Conservation (phyloP, 2,329 filamentous ascomycete species). For the Colletotrichum sp. region DNA sequence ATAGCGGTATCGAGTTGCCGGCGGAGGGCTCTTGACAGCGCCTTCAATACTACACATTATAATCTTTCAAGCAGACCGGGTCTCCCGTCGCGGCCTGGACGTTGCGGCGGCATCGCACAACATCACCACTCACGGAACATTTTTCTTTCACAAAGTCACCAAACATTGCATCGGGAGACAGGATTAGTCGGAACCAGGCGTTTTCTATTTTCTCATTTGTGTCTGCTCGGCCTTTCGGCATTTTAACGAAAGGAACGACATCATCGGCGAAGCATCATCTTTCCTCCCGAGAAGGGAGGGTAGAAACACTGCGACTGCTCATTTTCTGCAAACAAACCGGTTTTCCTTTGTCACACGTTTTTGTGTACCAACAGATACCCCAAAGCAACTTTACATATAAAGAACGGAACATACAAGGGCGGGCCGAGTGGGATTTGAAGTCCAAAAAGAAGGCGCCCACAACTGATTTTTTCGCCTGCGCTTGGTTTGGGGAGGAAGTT, state of each 20-base stretch:
- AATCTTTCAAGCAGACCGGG: constrained; percentile 12
- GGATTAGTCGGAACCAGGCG: constrained; percentile 19
- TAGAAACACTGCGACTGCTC: background rate
- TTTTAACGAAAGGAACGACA: background rate
- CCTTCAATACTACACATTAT: background rate
- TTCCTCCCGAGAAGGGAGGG: background rate
- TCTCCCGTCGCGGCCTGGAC: constrained; percentile 16
- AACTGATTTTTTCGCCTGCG: background rate
- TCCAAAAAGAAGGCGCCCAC: background rate
- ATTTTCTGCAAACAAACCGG: background rate
- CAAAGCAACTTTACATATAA: constrained; percentile 22
- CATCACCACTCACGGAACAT: constrained; percentile 24
- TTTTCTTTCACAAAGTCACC: background rate
- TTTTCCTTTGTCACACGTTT: constrained; percentile 20
- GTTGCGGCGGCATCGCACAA: constrained; percentile 19
- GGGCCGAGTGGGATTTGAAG: background rate
- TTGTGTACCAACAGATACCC: constrained; percentile 24
- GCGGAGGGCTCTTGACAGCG: constrained; percentile 39
- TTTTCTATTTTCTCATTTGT: constrained; percentile 10
- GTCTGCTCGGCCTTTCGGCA: background rate
- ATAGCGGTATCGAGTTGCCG: constrained; percentile 58
- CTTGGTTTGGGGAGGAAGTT: background rate
- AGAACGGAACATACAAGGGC: constrained; percentile 15
- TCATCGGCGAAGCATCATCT: constrained; percentile 10
- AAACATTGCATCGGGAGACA: background rate